A percentile compares a stretch with the other conserved stretches of the same genome.
Evolutionary conservation across 2,329 filamentous ascomycete genomes (phyloP).

Genomic region (Pyrenochaeta sp.): DNA sequence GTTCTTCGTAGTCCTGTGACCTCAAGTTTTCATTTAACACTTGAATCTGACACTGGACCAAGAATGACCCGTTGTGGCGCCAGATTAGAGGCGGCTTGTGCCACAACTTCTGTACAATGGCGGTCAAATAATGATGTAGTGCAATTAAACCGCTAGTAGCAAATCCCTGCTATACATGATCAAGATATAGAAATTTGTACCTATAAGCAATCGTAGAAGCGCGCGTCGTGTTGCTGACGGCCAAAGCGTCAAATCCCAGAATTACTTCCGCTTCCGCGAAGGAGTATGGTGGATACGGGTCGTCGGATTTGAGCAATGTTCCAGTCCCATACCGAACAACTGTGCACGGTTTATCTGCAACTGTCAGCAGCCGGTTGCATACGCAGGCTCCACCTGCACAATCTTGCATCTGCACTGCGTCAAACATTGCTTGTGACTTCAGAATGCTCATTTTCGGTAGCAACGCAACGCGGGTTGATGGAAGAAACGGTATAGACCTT

Average conservation of each 20-base stretch:
- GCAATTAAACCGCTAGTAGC: not conserved
- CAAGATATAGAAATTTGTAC: not conserved
- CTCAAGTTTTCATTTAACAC: too few species aligned
- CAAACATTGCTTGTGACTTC: not conserved
- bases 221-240: not conserved
- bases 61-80: too few species aligned
- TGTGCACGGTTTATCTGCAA: not conserved
- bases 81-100: not conserved
- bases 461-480: too few species aligned
- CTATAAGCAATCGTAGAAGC: not conserved
- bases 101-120: not conserved
- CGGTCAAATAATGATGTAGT: not conserved
- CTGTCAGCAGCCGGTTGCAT: not conserved
- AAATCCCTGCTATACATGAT: not conserved
- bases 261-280: not conserved
- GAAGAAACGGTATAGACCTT: too few species aligned
- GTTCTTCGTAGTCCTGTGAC: too few species aligned
- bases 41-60: too few species aligned
- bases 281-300: not conserved
- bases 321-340: too few species aligned
- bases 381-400: not conserved
- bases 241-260: not conserved
- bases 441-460: not conserved
- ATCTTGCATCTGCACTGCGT: not conserved
- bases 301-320: not conserved